Evolutionary conservation across 306 rosid genomes (phyloP), one percentile per base, ranked within the genome.

Genomic region (Purshia tridentata): DNA sequence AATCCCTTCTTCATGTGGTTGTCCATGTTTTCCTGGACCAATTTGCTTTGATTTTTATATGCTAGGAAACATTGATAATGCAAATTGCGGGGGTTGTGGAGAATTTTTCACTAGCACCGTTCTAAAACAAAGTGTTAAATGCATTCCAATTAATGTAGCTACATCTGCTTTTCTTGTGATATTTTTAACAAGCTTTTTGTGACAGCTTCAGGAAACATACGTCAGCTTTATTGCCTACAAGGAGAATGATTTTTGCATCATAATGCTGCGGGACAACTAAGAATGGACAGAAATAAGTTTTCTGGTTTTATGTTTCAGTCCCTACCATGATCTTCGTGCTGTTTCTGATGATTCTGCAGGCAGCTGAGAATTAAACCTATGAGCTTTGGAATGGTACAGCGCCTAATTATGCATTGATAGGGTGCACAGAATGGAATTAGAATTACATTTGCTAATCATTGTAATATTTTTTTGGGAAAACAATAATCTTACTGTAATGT

Each of bases 201-300:
- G 76, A 53, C 97, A 95, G 99, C 97, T 50, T 91, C 99, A 0
- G 99, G 99, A 54, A 95, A 95, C 84, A 88, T 95, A 67, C 99
- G 99, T 47, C 99, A 95, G 84, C 99, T 95, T 77, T 95, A 95
- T 84, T 95, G 92, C 80, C 85, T 91, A 48, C 99, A 91, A 85
- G 93, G 99, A 29, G 99, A 95, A 78, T 95, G 61, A 95, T 82
- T n/a, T 41, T 53, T 77, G 74, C 41, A 45, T 18, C 65, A 62
- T 37, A 40, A 63, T 63, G 78, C 41, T 44, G 39, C 65, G 67
- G 78, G 77, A 46, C 76, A 75, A 79, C 72, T 75, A 74, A 61
- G 75, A 64, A 79, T 67, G 85, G 86, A 83, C 84, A 70, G 83
- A 80, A 88, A 77, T 73, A 76, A 67, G 67, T 60, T 77, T 82